Evolutionary conservation across 495 filamentous ascomycete genomes (phyloP), one percentile per base, ranked within the genome.

Genomic region (Bryoglossum gracile): DNA sequence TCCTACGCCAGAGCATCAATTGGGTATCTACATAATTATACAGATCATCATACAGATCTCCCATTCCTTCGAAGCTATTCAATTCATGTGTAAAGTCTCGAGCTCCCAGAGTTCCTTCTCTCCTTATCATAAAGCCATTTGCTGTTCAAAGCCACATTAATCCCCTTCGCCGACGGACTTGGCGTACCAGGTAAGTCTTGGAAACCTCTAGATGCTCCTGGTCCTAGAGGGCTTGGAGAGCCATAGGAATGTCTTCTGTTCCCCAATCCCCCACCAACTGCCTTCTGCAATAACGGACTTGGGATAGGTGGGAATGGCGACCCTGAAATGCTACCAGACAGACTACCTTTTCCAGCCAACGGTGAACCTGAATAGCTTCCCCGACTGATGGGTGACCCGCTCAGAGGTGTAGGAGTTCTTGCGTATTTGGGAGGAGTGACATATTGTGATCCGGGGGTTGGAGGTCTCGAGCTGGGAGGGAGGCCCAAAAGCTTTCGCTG

Each of bases 111-210:
- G 42, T 68, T 75, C 34, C 62, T 67, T 53, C 78, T 72, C 18
- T 70, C 72, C 63, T 81, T 83, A 64, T 98, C 87, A 66, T 94
- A 98, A 33, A 95, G 65, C 91, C 90, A 98, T 67, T 85, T 88
- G 64, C 78, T 95, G 56, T 86, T 95, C 56, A 95, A 60, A 10
- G 76, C 74, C 32, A 96, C 72, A 43, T 75, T 85, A 21, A 77
- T 77, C 28, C 83, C 74, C 65, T 84, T 88, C 18, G 77, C 77
- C 14, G 33, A 21, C 1, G 80, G 75, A 34, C 81, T 87, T 37
- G 80, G 86, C 5, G 82, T 86, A 39, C 75, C 71, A 0, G 80
- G 75, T 6, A 58, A 60, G 51, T 61, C 63, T 28, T 53, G 51
- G 18, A 66, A 58, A 25, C 58, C 64, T 41, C 59, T 60, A 11